Evolutionary conservation across 345 rosid species (phyloP).

Genomic region (Lepidium africanum): DNA sequence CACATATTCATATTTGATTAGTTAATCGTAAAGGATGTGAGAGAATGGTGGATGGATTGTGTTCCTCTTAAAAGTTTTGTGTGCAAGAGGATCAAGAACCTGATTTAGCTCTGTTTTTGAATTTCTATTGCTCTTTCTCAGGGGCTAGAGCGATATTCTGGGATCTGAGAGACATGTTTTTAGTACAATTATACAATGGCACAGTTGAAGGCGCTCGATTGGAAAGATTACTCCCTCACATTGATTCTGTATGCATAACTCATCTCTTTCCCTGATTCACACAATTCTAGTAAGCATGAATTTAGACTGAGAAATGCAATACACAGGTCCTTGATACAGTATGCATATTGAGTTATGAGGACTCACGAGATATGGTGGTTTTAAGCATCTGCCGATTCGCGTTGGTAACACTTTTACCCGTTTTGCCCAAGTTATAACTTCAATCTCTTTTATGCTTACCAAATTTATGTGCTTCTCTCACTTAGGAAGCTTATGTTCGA

Average conservation of each 20-base stretch:
- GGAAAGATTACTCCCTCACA: conserved; percentile 62
- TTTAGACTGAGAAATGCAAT: conserved; percentile 12
- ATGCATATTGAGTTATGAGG: conserved; percentile 70
- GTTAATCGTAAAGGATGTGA: not conserved
- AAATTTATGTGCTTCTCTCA: conserved; percentile 4
- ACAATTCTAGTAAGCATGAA: not conserved
- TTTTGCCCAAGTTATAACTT: not conserved
- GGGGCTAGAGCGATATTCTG: conserved; percentile 80
- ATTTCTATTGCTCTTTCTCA: conserved; percentile 22
- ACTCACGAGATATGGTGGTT: conserved; percentile 73
- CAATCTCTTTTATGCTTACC: not conserved
- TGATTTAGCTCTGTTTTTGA: not conserved
- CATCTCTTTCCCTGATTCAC: conserved; percentile 5
- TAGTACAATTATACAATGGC: conserved; percentile 61
- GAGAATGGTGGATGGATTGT: not conserved
- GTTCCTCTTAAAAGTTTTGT: not conserved
- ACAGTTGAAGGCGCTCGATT: conserved; percentile 68
- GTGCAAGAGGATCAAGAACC: not conserved
- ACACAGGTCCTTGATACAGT: conserved; percentile 70
- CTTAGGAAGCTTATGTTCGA: conserved; percentile 73
- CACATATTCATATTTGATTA: not conserved
- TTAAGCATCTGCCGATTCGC: conserved; percentile 71
- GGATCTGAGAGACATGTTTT: conserved; percentile 79
- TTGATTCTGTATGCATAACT: conserved; percentile 62
- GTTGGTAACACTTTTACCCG: conserved; percentile 34